Conservation (phyloP, 208 protist genomes). For the Entamoeba nuttalli region DNA sequence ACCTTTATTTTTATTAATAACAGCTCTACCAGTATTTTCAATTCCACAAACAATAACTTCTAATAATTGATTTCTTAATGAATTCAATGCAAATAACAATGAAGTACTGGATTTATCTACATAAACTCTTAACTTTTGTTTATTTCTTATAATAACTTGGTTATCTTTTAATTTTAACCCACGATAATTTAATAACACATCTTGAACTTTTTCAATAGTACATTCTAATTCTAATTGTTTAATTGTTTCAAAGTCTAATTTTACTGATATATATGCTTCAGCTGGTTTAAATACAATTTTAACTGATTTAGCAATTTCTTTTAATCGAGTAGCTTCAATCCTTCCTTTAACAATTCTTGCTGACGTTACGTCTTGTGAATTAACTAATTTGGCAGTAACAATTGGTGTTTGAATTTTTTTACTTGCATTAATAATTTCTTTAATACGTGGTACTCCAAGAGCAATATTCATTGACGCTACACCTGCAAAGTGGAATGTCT, state of each 20-base stretch:
- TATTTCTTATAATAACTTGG: conserved; percentile 18
- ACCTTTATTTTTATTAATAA: conserved; percentile 53
- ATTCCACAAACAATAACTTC: conserved; percentile 75
- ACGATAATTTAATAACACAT: background rate
- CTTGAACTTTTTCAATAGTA: conserved; percentile 11
- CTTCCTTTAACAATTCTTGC: conserved; percentile 72
- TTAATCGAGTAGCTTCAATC: conserved; percentile 50
- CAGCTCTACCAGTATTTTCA: conserved; percentile 67
- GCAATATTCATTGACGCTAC: conserved; percentile 90
- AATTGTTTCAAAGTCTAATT: conserved; percentile 71
- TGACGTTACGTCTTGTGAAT: background rate
- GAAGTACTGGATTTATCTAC: background rate
- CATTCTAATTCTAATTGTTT: conserved; percentile 69
- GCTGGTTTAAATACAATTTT: conserved; percentile 52
- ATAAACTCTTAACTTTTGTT: background rate
- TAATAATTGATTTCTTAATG: conserved; percentile 59
- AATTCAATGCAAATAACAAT: conserved; percentile 29
- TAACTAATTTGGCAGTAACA: conserved; percentile 69
- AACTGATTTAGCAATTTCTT: conserved; percentile 39
- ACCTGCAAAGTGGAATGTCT: conserved; percentile 70
- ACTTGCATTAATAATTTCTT: conserved; percentile 97
- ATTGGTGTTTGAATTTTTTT: conserved; percentile 91
- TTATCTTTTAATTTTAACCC: conserved; percentile 56
- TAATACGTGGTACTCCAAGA: conserved; percentile 64
- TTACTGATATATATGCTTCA: conserved; percentile 67